Evolutionary conservation across 2,329 filamentous ascomycete genomes (phyloP), one percentile per base, ranked within the genome.

Genomic region (Nemania bipapillata): DNA sequence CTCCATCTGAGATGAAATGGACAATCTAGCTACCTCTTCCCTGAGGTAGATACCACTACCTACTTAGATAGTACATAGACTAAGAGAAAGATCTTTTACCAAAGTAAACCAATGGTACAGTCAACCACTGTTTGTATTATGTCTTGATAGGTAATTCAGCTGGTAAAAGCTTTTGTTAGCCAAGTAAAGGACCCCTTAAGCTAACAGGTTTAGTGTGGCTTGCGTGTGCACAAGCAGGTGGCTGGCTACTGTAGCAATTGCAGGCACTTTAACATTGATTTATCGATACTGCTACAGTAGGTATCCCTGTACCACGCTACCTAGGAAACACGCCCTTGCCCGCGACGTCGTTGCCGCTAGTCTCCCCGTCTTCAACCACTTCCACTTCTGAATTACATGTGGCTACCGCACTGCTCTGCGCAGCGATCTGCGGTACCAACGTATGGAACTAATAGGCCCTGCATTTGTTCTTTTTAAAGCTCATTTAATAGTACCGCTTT

Each of bases 221-320:
- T 32, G 30, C 20, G 15, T n/a, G 4, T 45, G 8, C 24, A 42
- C 42, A 35, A 12, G 54, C 63, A 66, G 64, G 56, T 66, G 59
- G 68, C 68, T 58, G 15, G 42, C 40, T 24, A 53, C 30, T 28
- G 28, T 5, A 42, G 30, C 65, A 69, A 62, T 66, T 65, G 65
- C 69, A 66, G 4, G 17, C 63, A 68, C 63, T 68, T 69, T 52
- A 79, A 86, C 30, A 11, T 40, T 52, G 4, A 24, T 9, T 55
- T 57, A 57, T 57, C 60, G 52, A 63, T 63, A 50, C 30, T 9
- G 20, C 4, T n/a, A 52, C 22, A 20, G 17, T 20, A 32, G 15
- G 15, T 32, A 54, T 17, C 50, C 22, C 6, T 24, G 28, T 52
- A 30, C 12, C 61, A 24, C 22, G 22, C 24, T 52, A n/a, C n/a